Evolutionary conservation across 495 filamentous ascomycete species (phyloP), one percentile per base, ranked within the genome.

Genomic region (Durotheca rogersii): DNA sequence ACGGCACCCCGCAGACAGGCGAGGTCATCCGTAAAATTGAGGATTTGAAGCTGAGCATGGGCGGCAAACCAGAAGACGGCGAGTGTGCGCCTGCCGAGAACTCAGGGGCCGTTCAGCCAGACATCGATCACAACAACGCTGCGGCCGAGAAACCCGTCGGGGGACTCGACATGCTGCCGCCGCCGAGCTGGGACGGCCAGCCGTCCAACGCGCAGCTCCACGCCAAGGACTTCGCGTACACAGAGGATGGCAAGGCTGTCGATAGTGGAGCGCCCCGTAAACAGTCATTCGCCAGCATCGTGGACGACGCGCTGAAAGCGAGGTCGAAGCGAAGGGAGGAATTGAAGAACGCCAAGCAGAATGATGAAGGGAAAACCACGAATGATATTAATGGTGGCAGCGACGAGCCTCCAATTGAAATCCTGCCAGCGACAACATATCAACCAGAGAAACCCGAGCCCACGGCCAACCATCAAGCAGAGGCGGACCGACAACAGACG

Each of bases 351-450:
- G n/a, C n/a, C n/a, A n/a, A 30, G 18, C 23, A 25, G 18, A 49
- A 41, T 20, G 46, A 27, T 14, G 39, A 48, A 31, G 45, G 33
- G 33, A 39, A 49, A 6, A 21, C 36, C 25, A 38, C n/a, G n/a
- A n/a, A 49, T 18, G 33, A 49, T 20, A 35, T 25, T 17, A 39
- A 39, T 23, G 11, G 14, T 6, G 21, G 33, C 19, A 11, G 34
- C 7, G 19, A 32, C 21, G 16, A 21, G 17, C 15, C 31, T 30
- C 31, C 40, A 18, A 19, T 14, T 14, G 11, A 19, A 19, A 6
- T 27, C 10, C 11, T 15, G 12, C 25, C 4, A 7, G 4, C n/a
- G 1, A 15, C 17, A 15, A 43, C 41, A 29, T 7, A 32, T 15
- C 6, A 23, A 4, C 12, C 16, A 9, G 15, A 11, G 21, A 18